Evolutionary conservation across 495 filamentous ascomycete genomes (phyloP), one percentile per base, ranked within the genome.

Genomic region (Aspergillus incahuasiensis): DNA sequence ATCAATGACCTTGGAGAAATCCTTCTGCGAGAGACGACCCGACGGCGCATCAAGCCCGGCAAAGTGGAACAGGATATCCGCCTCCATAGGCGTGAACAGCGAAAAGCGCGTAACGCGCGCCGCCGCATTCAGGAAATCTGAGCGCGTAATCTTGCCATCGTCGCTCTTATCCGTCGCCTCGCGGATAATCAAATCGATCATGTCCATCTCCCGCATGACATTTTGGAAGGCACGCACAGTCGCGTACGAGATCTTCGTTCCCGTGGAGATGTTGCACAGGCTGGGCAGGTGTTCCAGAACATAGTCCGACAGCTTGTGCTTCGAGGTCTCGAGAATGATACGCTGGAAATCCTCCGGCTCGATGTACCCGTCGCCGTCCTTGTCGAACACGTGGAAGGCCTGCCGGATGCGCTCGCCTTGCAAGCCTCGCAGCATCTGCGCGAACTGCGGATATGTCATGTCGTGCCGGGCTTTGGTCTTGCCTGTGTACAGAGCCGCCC

Each of bases 181-280:
- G 19, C 89, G 84, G 49, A 98, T 82, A 56, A 98, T 89, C 52
- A 92, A 67, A 71, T 98, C 94, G 39, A 97, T 89, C 68, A 96
- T 80, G 63, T 98, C 95, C 92, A 98, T 97, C 75, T 97, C 91
- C 54, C 86, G 82, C 63, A 98, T 90, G 63, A 98, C 81, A 62
- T 98, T 98, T 71, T 95, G 91, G 75, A 98, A 98, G 12, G 94
- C 94, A 32, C 95, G 83, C 5, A 98, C 94, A 68, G 95, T 96
- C 57, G 94, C 91, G 63, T 98, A 98, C 24, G 90, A 96, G 53
- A 98, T 95, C 71, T 95, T 96, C 74, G 81, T 94, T 46, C 91
- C 86, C 15, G 87, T 77, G 1, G 90, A 90, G 66, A 98, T 95
- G 70, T 97, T 97, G 81, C 92, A 97, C 47, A 98, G 81, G 3